Evolutionary conservation across 108 stramenopile species (phyloP).

Genomic region (Nitzschia inconspicua): DNA sequence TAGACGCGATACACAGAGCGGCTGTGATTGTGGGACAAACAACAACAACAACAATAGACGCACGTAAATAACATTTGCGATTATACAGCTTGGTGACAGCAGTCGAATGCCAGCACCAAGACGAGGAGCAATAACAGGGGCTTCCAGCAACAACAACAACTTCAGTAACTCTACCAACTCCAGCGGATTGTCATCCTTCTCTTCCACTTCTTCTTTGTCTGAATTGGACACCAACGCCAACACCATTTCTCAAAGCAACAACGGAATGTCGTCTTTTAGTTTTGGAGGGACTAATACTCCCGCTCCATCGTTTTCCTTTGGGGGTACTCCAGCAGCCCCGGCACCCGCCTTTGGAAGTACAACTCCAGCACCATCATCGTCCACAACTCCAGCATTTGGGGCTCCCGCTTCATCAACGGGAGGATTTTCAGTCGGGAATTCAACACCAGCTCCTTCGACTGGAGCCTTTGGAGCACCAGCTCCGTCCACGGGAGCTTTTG

Average conservation of each 20-base stretch:
- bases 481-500: slow-evolving; percentile 39
- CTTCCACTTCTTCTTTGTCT: no score
- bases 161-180: not conserved
- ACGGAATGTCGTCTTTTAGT: no score
- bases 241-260: not conserved
- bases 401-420: slow-evolving; percentile 26
- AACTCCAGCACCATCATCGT: slow-evolving; percentile 9
- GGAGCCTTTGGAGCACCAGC: slow-evolving; percentile 55
- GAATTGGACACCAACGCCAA: not conserved
- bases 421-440: slow-evolving; percentile 27
- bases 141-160: no score
- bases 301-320: slow-evolving; percentile 27
- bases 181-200: no score
- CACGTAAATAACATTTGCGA: not conserved
- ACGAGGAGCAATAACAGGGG: slow-evolving; percentile 25
- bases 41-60: not conserved
- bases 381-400: not conserved
- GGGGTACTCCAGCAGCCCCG: slow-evolving; percentile 15
- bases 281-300: no score
- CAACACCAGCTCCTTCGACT: slow-evolving; percentile 37
- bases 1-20: no score
- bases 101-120: slow-evolving; percentile 31
- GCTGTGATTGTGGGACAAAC: no score
- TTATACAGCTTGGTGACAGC: no score
- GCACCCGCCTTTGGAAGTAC: slow-evolving; percentile 25